Evolutionary conservation across 305 asterid genomes (phyloP).

Genomic region (Solanum hybrid): DNA sequence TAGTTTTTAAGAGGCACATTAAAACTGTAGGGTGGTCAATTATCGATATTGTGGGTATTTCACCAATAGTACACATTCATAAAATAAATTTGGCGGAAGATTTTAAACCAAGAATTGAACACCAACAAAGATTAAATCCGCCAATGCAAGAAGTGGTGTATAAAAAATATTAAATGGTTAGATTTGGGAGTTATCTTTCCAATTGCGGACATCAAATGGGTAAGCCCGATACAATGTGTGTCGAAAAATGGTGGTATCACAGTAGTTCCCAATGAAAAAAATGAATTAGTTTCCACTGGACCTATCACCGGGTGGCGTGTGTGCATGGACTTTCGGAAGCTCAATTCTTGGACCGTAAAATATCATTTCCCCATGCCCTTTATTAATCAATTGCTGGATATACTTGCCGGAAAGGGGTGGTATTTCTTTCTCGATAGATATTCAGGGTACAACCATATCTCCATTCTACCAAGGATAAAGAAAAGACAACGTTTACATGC

Average conservation of each 20-base stretch:
- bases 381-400: not conserved
- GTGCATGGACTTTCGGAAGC: not conserved
- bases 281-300: not conserved
- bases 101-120: not conserved
- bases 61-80: not conserved
- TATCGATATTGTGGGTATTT: not conserved
- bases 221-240: not conserved
- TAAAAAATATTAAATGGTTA: not conserved
- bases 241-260: not conserved
- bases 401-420: not conserved
- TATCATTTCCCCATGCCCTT: not conserved
- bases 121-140: not conserved
- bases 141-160: not conserved
- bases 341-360: too few relatives aligned
- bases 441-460: not conserved
- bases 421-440: not conserved
- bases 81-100: not conserved
- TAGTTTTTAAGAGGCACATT: not conserved
- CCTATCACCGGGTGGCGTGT: not conserved
- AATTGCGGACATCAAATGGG: not conserved
- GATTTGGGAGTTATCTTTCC: not conserved
- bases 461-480: not conserved
- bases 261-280: not conserved
- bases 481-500: not conserved
- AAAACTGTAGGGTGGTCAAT: not conserved